Percentiles rank a stretch among this genome's conserved stretches.
phyloP scores from a whole-genome alignment of 345 rosid species.

The Geranium rotundifolium region DNA sequence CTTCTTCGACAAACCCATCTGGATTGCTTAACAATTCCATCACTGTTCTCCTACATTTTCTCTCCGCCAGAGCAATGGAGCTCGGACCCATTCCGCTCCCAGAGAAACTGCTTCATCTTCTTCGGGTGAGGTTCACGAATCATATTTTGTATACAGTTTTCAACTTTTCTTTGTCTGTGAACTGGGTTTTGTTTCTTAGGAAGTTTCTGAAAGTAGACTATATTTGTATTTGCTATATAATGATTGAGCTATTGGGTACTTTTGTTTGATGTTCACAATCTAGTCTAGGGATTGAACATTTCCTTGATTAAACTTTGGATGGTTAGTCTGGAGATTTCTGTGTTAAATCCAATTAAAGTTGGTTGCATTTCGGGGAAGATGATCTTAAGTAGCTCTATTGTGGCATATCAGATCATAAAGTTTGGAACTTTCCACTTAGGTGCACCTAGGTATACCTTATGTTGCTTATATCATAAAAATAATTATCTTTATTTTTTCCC shows the following conservation, averaged over 20 bases:
- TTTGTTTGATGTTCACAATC: no score
- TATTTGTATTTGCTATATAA: no score
- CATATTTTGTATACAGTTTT: background rate
- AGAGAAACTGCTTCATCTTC: conserved; percentile 24
- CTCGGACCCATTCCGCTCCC: conserved; percentile 12
- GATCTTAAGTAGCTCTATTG: background rate
- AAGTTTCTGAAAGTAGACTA: background rate
- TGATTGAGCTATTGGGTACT: background rate
- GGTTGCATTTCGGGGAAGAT: background rate
- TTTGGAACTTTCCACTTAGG: background rate
- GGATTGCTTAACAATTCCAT: background rate
- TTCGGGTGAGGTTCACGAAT: conserved; percentile 24
- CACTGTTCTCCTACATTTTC: conserved; percentile 7
- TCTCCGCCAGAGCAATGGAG: conserved; percentile 4
- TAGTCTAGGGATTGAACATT: no score
- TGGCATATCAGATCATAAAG: background rate
- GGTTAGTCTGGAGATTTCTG: no score
- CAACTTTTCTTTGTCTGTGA: background rate
- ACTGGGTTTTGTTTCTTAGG: background rate
- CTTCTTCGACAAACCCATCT: conserved; percentile 11
- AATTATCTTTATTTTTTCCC: no score
- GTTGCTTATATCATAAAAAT: no score
- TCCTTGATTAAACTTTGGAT: no score
- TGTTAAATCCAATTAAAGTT: no score
- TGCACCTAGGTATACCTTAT: background rate